These are phyloP conservation scores for Cryptococcus jaspeensis DNA, from an alignment of 1,284 basidiomycete genomes.

Conservation along the genomic window DNA sequence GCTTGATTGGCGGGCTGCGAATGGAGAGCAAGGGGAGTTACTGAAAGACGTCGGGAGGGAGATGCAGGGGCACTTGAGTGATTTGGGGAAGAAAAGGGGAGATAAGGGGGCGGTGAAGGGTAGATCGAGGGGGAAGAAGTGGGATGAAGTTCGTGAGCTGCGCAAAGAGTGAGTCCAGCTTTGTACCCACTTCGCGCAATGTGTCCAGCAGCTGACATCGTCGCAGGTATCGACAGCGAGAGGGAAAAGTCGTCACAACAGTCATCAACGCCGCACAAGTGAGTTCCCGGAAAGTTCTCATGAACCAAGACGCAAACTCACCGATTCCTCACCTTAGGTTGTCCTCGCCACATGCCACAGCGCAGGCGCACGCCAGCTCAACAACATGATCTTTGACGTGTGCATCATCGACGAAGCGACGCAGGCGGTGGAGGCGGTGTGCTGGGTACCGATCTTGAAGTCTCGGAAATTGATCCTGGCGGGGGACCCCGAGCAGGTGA, in stretches of 20 bases:
- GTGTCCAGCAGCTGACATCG: neutral
- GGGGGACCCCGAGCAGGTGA: constrained; percentile 77
- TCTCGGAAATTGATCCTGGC: constrained; percentile 80
- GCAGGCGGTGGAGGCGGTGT: constrained; percentile 92
- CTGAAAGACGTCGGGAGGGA: constrained; percentile 83
- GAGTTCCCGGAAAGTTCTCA: constrained; percentile 5
- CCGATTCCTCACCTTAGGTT: constrained; percentile 55
- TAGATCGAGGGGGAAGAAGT: constrained; percentile 77
- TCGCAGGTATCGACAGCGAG: constrained; percentile 76
- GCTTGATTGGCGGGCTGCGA: constrained; percentile 78
- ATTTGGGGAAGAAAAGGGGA: constrained; percentile 74
- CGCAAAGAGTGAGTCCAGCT: constrained; percentile 72
- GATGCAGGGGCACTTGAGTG: constrained; percentile 65
- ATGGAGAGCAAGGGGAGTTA: constrained; percentile 74
- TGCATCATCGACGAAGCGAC: constrained; percentile 96
- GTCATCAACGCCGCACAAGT: constrained; percentile 77
- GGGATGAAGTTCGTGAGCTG: constrained; percentile 85
- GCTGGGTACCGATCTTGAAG: constrained; percentile 94
- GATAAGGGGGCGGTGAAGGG: constrained; percentile 61
- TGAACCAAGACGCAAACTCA: neutral
- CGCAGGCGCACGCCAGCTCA: constrained; percentile 74
- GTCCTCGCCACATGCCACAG: constrained; percentile 92
- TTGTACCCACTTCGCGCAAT: neutral
- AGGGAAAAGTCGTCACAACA: constrained; percentile 74
- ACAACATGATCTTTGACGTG: constrained; percentile 77